Evolutionary conservation across 2,329 filamentous ascomycete species (phyloP), one percentile per base, ranked within the genome.

Genomic region (Alternaria metachromatica): DNA sequence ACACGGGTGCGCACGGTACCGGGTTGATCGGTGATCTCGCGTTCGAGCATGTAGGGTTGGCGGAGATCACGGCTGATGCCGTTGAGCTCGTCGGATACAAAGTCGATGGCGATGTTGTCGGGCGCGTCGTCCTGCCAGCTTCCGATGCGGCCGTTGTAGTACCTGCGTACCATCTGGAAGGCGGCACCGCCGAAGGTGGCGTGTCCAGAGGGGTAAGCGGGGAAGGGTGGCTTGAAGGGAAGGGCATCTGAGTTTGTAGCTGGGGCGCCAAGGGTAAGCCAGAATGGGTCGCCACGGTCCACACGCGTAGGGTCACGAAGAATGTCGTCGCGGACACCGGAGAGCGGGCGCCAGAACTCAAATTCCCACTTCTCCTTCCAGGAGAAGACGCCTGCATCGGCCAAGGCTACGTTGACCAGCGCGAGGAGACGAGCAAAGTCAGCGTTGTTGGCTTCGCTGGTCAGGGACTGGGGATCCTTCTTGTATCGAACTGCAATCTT

Each of bases 291-390:
- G 33, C 46, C 58, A 10, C 62, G 58, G 25, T 62, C 58, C 33
- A 56, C 55, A 15, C 64, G 63, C 1, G 44, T 33, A 23, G 72
- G 72, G 25, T 71, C 55, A n/a, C 74, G 71, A 3, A 76, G 33
- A 3, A 33, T 33, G 18, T 74, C 74, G 25, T 70, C 51, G 15
- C 74, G 71, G 13, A 76, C 68, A 25, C 74, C 74, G 10, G 70
- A 70, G 1, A 76, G 58, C 1, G 74, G 74, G 20, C 74, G 73
- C 74, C 74, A 76, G 56, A 73, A 75, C 48, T 76, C 71, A 53
- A 71, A 76, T 45, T 63, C 64, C 67, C 73, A 76, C 44, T 76
- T 76, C 44, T 71, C 72, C 12, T 67, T 72, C 74, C 74, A 76
- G 25, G 71, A 67, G 49, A 74, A 75, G 57, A 76, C 70, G 21